Base-by-base conservation (phyloP, 768 basidiomycete species). In the Antrodiella citrinella region DNA sequence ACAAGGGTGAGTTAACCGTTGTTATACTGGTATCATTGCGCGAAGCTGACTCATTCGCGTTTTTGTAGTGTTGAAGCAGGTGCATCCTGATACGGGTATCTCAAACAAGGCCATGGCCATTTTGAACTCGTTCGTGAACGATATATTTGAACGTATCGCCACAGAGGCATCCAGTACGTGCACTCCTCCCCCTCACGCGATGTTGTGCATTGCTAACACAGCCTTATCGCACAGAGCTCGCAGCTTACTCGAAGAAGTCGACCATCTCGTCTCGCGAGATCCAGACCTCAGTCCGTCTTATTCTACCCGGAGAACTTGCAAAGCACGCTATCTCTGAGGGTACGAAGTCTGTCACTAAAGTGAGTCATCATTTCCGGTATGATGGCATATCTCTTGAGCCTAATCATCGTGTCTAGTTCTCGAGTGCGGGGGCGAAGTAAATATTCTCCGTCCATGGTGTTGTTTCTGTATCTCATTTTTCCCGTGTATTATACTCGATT, bases 51-150 rank as follows among this genome's bases (percentile, higher is more conserved):
- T n/a, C 50, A 48, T 4, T 48, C 51, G 25, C 45, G 47, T 26
- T 56, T 41, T 22, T 45, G 51, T 59, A 91, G 92, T 94, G 60
- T 81, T 95, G 54, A 92, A 91, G 72, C 92, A 97, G 74, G 94
- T 97, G 52, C 95, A 97, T 75, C 92, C 94, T 47, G 95, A 97
- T 64, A 98, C 91, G 46, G 95, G 94, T 84, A 97, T 97, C 73
- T 94, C 93, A 49, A 97, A 96, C 83, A 95, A 95, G 77, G 92
- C 91, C 19, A 94, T 95, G 91, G 87, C 91, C 53, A 94, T 96
- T 65, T 71, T 96, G 51, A 95, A 95, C 77, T 90, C 86, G 51
- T 96, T 96, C 64, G 92, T 96, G 62, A 93, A 93, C 62, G 92
- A 96, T 60, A 95, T 91, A 57, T 92, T 91, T 57, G 90, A 91